Percentiles rank a stretch among this genome's conserved stretches.
These are phyloP conservation scores for Alternaria novae-zelandiae DNA, from an alignment of 2,329 filamentous ascomycete species.

Conservation along the genomic window DNA sequence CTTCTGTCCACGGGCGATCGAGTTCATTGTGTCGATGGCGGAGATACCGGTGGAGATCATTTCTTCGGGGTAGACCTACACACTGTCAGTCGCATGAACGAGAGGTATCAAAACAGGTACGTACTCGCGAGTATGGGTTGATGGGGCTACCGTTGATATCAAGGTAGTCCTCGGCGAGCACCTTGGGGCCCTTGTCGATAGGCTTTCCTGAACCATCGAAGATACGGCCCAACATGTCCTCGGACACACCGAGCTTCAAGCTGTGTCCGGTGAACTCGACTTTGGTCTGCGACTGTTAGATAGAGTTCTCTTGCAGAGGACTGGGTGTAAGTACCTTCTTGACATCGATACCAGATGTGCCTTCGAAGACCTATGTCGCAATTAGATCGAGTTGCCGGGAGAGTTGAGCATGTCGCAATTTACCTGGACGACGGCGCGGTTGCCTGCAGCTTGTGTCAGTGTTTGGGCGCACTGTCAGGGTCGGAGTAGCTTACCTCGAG, in stretches of 20 bases:
- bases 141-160: slow-evolving; percentile 99
- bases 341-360: slow-evolving; percentile 95
- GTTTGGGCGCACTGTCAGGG: not conserved
- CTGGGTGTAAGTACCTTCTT: slow-evolving; percentile 71
- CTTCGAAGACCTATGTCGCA: slow-evolving; percentile 85
- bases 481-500: slow-evolving; percentile 72
- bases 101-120: slow-evolving; percentile 34
- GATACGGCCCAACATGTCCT: slow-evolving; percentile 99
- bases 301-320: slow-evolving; percentile 13
- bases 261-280: slow-evolving; percentile 97
- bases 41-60: slow-evolving; percentile 99
- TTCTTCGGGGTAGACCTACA: slow-evolving; percentile 94
- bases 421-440: slow-evolving; percentile 94
- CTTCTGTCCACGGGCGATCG: slow-evolving; percentile 96
- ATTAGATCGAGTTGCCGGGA: slow-evolving; percentile 26
- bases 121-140: slow-evolving; percentile 94
- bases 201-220: slow-evolving; percentile 98
- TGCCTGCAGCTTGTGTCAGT: slow-evolving; percentile 64
- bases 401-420: not conserved
- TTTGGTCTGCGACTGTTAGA: slow-evolving; percentile 70
- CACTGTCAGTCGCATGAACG: slow-evolving; percentile 29
- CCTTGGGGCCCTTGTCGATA: slow-evolving; percentile 98
- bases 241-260: slow-evolving; percentile 97
- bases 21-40: slow-evolving; percentile 94
- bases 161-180: slow-evolving; percentile 95